phyloP scores from a whole-genome alignment of 2,329 filamentous ascomycete genomes.

The Zasmidium citrigriseum region DNA sequence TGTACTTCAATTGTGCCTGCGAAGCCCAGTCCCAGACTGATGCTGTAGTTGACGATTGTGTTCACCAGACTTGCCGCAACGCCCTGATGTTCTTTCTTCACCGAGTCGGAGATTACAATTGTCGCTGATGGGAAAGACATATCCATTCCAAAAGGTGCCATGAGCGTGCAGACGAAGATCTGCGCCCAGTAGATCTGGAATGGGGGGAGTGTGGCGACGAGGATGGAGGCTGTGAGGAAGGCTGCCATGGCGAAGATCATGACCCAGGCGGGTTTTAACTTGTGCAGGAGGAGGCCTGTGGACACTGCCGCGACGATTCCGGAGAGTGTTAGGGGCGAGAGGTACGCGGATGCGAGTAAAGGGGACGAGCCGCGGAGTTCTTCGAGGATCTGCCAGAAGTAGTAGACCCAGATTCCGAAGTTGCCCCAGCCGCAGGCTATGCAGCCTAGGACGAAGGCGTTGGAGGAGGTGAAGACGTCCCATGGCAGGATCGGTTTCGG shows the following conservation, averaged over 20 bases:
- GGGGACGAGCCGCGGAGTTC: conserved; percentile 44
- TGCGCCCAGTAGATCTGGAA: conserved; percentile 66
- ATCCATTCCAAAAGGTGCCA: conserved; percentile 59
- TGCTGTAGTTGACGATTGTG: conserved; percentile 66
- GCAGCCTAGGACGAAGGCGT: conserved; percentile 31
- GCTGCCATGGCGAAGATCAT: conserved; percentile 42
- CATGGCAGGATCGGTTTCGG: conserved; percentile 27
- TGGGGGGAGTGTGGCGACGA: conserved; percentile 50
- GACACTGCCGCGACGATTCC: conserved; percentile 50
- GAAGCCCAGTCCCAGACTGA: conserved; percentile 65
- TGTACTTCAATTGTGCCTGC: conserved; percentile 63
- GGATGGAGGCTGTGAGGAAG: conserved; percentile 44
- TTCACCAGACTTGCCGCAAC: conserved; percentile 60
- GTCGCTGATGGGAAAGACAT: conserved; percentile 66
- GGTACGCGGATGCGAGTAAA: conserved; percentile 48
- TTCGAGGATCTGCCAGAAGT: conserved; percentile 52
- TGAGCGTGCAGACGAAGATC: conserved; percentile 58
- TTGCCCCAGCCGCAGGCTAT: conserved; percentile 30
- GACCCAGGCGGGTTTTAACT: conserved; percentile 33
- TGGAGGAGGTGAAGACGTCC: conserved; percentile 28
- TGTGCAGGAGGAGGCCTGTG: conserved; percentile 31
- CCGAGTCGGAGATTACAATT: conserved; percentile 58
- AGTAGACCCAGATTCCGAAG: conserved; percentile 33
- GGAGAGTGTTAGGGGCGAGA: conserved; percentile 47
- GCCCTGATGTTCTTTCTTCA: conserved; percentile 51